A percentile compares a stretch with the other conserved stretches of the same genome.
Evolutionary conservation across 208 protist genomes (phyloP).

Genomic region (Trypanosoma cruzi): DNA sequence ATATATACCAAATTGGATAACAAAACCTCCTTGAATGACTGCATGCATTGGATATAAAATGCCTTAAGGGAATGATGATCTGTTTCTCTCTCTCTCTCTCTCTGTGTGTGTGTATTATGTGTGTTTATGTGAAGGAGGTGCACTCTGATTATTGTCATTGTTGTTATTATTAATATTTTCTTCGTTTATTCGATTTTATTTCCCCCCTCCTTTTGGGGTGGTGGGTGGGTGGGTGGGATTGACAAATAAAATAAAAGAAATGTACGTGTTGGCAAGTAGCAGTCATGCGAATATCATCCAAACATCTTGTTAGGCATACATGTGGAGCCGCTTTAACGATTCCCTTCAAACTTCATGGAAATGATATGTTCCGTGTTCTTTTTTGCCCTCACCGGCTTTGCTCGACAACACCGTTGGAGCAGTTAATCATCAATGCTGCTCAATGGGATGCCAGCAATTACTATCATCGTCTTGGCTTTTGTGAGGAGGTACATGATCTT

Average conservation of each 20-base stretch:
- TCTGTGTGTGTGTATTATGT: too few species aligned
- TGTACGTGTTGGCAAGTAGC: background rate
- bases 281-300: slow-evolving; percentile 6
- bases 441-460: slow-evolving; percentile 46
- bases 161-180: background rate
- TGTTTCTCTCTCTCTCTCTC: background rate
- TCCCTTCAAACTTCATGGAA: background rate
- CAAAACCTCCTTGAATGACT: too few species aligned
- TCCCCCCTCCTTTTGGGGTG: background rate
- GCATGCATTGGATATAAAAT: background rate
- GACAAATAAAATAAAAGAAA: background rate
- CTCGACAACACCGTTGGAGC: slow-evolving; percentile 22
- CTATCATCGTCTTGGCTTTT: slow-evolving; percentile 71
- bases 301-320: background rate
- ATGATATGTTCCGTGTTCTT: background rate
- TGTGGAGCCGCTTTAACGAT: background rate
- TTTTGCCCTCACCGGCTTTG: background rate
- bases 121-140: background rate
- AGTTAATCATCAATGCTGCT: slow-evolving; percentile 37
- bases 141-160: slow-evolving; percentile 3
- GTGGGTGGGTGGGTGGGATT: background rate
- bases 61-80: too few species aligned
- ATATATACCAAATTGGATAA: background rate
- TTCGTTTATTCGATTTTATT: background rate
- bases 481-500: slow-evolving; percentile 34